A percentile compares a stretch with the other conserved stretches of the same genome.
phyloP scores from a whole-genome alignment of 2,329 filamentous ascomycete species.

The Claviceps sp. region DNA sequence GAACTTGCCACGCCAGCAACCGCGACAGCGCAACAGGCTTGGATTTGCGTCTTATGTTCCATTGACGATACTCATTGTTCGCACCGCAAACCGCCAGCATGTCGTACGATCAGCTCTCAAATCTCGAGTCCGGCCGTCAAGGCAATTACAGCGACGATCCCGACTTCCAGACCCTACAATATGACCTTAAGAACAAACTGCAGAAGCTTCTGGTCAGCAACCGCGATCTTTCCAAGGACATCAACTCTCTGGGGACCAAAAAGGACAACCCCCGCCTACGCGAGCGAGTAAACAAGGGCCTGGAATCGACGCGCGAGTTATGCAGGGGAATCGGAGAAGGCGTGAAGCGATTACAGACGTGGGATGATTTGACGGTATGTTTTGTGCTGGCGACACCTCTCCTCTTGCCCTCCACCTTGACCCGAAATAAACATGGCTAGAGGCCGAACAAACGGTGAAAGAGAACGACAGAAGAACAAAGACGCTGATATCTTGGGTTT shows the following conservation, averaged over 20 bases:
- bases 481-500: not conserved
- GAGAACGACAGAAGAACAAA: not conserved
- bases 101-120: conserved; percentile 83
- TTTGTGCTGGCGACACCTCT: not conserved
- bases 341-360: conserved; percentile 80
- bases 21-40: not conserved
- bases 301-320: conserved; percentile 72
- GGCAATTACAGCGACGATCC: conserved; percentile 86
- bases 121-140: conserved; percentile 63
- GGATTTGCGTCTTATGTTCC: not conserved
- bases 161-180: conserved; percentile 73
- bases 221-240: conserved; percentile 68
- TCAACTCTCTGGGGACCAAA: conserved; percentile 74
- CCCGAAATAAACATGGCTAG: not conserved
- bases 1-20: not conserved
- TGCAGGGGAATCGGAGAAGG: conserved; percentile 92
- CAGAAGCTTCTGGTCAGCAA: conserved; percentile 85
- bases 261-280: conserved; percentile 83
- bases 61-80: too few species aligned
- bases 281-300: conserved; percentile 75
- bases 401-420: not conserved
- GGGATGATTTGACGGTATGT: conserved; percentile 68
- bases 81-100: conserved; percentile 31
- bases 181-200: conserved; percentile 73
- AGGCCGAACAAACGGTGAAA: not conserved